Evolutionary conservation across 495 filamentous ascomycete species (phyloP).

Genomic region (Xylaria nigripes): DNA sequence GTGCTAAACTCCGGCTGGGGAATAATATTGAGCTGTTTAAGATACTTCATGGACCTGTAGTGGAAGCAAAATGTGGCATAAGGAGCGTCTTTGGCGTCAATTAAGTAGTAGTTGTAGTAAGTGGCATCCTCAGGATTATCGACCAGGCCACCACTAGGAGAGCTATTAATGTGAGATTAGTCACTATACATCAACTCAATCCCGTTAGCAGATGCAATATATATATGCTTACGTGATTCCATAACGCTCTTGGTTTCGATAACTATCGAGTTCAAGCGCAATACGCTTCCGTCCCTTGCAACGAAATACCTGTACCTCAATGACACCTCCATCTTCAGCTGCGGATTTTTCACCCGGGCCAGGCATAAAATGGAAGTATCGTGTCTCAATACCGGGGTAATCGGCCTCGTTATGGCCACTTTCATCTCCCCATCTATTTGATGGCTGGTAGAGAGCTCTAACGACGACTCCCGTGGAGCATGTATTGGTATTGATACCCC

Average conservation of each 20-base stretch:
- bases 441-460: slow-evolving; percentile 38
- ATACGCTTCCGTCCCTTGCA: slow-evolving; percentile 30
- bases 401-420: not conserved
- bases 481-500: slow-evolving; percentile 35
- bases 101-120: slow-evolving; percentile 40
- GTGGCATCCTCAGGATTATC: slow-evolving; percentile 39
- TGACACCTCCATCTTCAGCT: slow-evolving; percentile 44
- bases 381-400: slow-evolving; percentile 29
- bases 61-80: slow-evolving; percentile 42
- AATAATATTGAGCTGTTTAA: slow-evolving; percentile 36
- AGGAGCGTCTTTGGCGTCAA: slow-evolving; percentile 40
- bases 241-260: slow-evolving; percentile 33
- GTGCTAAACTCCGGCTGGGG: slow-evolving; percentile 5
- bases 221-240: slow-evolving; percentile 37
- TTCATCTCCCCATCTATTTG: slow-evolving; percentile 16
- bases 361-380: slow-evolving; percentile 36
- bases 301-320: slow-evolving; percentile 44
- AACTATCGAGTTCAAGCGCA: slow-evolving; percentile 29
- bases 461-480: slow-evolving; percentile 29
- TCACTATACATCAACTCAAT: not conserved
- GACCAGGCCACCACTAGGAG: slow-evolving; percentile 37
- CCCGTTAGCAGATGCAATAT: not conserved
- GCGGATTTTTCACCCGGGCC: slow-evolving; percentile 26
- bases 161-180: slow-evolving; percentile 19
- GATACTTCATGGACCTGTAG: slow-evolving; percentile 38